Evolutionary conservation across 441 rosid species (phyloP), one percentile per base, ranked within the genome.

Genomic region (Corymbia citriodora): DNA sequence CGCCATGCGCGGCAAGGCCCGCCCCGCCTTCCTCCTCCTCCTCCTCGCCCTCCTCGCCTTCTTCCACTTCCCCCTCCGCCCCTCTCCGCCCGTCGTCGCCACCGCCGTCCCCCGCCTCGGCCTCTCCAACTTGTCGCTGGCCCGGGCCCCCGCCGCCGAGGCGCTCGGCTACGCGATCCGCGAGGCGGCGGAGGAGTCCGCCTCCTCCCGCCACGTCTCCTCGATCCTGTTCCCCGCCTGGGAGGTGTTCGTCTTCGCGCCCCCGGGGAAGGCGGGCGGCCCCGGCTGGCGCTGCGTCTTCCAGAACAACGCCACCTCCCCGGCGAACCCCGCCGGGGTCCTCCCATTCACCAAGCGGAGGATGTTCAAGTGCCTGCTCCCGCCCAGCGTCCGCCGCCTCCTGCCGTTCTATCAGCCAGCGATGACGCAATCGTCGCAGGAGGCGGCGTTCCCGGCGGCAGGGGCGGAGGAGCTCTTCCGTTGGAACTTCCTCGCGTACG

Each of bases 171-270:
- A 29, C 53, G 92, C 89, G 25, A 12, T 93, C 45, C 87, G 12
- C 49, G 96, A 93, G 83, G 54, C 55, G 18, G 45, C 45, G 6
- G 45, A 40, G 45, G 45, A 36, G 54, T 18, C 29, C 79, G 81
- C 59, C 88, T 91, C 31, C 9, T 83, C 57, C 13, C 87, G 89
- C 74, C 91, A 48, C 18, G 94, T 92, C 10, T 94, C 91, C 8
- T 93, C 97, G 16, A 88, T 97, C 91, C 94, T 97, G 27, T 89
- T 97, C 63, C 97, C 98, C 1, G 96, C 90, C 40, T 97, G 99
- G 99, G 96, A 96, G 91, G 94, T 95, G 70, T 93, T 97, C 36
- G 91, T 95, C 40, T 88, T 97, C 68, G 93, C 93, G 57, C 91
- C 94, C 6, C 93, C 93, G 16, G 94, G 87, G 10, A 92, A 74